Evolutionary conservation across 208 protist species (phyloP).

Genomic region (Borovskyia barvae): DNA sequence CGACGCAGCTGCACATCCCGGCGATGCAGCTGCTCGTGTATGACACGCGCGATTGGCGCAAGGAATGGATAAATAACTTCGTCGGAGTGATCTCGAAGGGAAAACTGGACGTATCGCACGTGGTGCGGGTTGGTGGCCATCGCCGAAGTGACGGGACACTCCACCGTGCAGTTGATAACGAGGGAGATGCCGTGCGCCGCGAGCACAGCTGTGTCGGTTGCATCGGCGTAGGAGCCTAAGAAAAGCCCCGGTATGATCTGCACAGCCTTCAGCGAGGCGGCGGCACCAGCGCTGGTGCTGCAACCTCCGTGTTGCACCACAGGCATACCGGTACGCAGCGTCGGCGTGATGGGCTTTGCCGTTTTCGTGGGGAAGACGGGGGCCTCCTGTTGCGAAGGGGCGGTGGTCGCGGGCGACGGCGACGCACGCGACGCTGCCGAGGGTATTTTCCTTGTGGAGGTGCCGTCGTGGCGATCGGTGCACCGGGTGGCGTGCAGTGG

Average conservation of each 20-base stretch:
- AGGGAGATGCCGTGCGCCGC: constrained; percentile 44
- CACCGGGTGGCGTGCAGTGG: too few species aligned
- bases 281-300: too few species aligned
- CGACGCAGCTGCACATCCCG: constrained; percentile 29
- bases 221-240: constrained; percentile 55
- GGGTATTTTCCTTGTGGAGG: too few species aligned
- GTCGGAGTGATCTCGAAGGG: constrained; percentile 73
- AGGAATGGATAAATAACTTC: constrained; percentile 57
- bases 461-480: too few species aligned
- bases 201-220: constrained; percentile 36
- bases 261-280: constrained; percentile 36
- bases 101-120: constrained; percentile 53
- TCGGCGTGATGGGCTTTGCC: background rate
- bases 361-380: background rate
- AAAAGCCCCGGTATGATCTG: constrained; percentile 72
- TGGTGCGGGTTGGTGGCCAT: constrained; percentile 39
- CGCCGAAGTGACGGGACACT: constrained; percentile 45
- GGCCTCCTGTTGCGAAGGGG: too few species aligned
- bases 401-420: too few species aligned
- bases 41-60: constrained; percentile 52
- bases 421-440: too few species aligned
- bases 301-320: too few species aligned
- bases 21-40: constrained; percentile 76
- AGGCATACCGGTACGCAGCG: too few species aligned
- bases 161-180: constrained; percentile 65